A percentile compares a stretch with the other conserved stretches of the same genome.
These are phyloP conservation scores for Danielozyma ontarioensis DNA, from an alignment of 805 yeast species.

Conservation along the genomic window DNA sequence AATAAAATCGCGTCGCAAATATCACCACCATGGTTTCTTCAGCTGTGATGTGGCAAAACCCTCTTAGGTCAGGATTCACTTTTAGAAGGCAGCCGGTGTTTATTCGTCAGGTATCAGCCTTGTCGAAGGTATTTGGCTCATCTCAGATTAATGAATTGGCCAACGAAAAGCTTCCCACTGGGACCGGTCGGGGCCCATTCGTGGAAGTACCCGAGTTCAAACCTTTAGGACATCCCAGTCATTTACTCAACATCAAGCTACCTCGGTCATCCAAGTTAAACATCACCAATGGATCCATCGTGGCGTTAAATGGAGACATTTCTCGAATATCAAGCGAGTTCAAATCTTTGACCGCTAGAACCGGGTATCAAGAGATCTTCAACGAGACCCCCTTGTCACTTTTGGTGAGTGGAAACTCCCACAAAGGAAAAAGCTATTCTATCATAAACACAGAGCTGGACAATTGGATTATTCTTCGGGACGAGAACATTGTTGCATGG, in stretches of 20 bases:
- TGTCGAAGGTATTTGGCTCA: too few relatives aligned
- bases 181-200: conserved; percentile 44
- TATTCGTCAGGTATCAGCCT: too few relatives aligned
- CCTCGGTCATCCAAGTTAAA: conserved; percentile 38
- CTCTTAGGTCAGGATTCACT: too few relatives aligned
- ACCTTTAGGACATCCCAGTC: conserved; percentile 34
- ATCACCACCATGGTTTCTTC: too few relatives aligned
- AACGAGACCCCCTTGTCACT: conserved; percentile 25
- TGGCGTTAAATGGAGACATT: conserved; percentile 42
- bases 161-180: conserved; percentile 16
- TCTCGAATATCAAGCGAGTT: conserved; percentile 14
- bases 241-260: conserved; percentile 37
- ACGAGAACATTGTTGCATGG: conserved; percentile 42
- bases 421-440: conserved; percentile 19
- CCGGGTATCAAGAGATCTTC: conserved; percentile 28
- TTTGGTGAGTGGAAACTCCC: conserved; percentile 29
- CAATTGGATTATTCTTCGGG: conserved; percentile 35
- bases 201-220: conserved; percentile 38
- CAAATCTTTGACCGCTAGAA: conserved; percentile 4
- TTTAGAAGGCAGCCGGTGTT: too few relatives aligned
- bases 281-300: conserved; percentile 32
- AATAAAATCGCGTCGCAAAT: too few relatives aligned
- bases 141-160: background rate
- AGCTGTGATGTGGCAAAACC: too few relatives aligned
- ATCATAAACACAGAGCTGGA: conserved; percentile 23